Evolutionary conservation across 148 eudicot species (phyloP).

Genomic region (Spergularia bocconei): DNA sequence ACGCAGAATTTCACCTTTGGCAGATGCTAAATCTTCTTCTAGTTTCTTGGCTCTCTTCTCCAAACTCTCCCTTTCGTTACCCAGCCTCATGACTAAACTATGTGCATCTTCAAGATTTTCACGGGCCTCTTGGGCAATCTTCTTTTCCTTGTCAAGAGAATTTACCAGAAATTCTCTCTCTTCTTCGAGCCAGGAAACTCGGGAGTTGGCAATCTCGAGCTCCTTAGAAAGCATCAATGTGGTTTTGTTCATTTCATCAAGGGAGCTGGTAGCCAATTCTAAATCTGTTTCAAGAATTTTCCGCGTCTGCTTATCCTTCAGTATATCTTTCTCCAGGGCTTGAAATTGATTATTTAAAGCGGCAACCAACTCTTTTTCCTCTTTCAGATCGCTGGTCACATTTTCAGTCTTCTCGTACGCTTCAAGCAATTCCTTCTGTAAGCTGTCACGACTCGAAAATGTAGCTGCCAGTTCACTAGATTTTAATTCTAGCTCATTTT

Average conservation of each 20-base stretch:
- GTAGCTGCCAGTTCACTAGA: constrained; percentile 42
- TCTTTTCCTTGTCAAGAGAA: constrained; percentile 51
- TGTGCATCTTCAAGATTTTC: constrained; percentile 76
- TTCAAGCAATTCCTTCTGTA: constrained; percentile 60
- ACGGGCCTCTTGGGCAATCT: constrained; percentile 36
- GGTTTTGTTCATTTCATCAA: constrained; percentile 62
- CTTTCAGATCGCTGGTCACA: constrained; percentile 40
- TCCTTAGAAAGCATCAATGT: constrained; percentile 45
- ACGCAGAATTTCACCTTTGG: constrained; percentile 77
- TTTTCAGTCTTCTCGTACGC: constrained; percentile 51
- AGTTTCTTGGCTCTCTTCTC: constrained; percentile 49
- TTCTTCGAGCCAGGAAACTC: constrained; percentile 45
- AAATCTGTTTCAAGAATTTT: constrained; percentile 52
- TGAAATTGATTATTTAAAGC: constrained; percentile 49
- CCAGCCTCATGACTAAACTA: constrained; percentile 54
- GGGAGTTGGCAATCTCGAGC: constrained; percentile 48
- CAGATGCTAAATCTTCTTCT: constrained; percentile 68
- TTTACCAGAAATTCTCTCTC: constrained; percentile 46
- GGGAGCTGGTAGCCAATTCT: constrained; percentile 62
- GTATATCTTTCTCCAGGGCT: constrained; percentile 46
- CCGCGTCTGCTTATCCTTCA: constrained; percentile 43
- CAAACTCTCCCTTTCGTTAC: constrained; percentile 51
- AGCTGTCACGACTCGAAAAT: constrained; percentile 32
- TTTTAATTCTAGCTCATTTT: constrained; percentile 38
- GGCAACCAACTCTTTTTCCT: constrained; percentile 43